These are phyloP conservation scores for Coniosporium apollinis DNA, from an alignment of 495 filamentous ascomycete genomes.

Conservation along the genomic window DNA sequence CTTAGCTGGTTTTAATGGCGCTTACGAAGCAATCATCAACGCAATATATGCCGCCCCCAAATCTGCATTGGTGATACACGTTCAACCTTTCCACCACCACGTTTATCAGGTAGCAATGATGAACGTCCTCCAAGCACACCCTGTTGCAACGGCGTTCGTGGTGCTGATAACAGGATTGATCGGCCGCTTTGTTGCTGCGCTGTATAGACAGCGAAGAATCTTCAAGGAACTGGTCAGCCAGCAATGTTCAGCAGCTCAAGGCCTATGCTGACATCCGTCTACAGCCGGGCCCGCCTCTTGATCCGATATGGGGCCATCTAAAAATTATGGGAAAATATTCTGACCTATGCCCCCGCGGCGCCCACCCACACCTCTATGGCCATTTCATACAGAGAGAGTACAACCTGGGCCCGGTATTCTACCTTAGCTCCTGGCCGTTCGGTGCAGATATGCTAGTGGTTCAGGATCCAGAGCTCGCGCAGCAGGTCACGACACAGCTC, in stretches of 20 bases:
- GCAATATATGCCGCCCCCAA: too few relatives aligned
- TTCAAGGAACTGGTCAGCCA: background rate
- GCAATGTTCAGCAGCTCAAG: background rate
- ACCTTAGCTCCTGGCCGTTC: conserved; percentile 32
- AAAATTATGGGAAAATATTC: conserved; percentile 12
- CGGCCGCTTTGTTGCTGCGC: background rate
- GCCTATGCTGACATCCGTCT: background rate
- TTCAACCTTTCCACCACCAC: too few relatives aligned
- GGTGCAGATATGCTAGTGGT: conserved; percentile 21
- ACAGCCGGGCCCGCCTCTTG: conserved; percentile 24
- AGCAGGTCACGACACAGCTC: conserved; percentile 17
- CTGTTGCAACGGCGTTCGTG: background rate
- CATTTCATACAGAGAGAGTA: conserved; percentile 11
- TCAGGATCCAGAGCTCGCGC: conserved; percentile 20
- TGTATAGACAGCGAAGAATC: background rate
- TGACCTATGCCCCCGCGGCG: conserved; percentile 12
- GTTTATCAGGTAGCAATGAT: too few relatives aligned
- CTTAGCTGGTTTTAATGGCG: too few relatives aligned
- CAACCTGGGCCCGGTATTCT: conserved; percentile 16
- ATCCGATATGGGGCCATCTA: conserved; percentile 25
- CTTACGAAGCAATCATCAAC: too few relatives aligned
- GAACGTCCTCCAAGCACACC: background rate
- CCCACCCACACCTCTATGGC: conserved; percentile 12
- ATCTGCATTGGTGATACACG: too few relatives aligned
- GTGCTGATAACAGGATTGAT: background rate